phyloP scores from a whole-genome alignment of 2,329 filamentous ascomycete genomes.

The Pestalotiopsis sp. region DNA sequence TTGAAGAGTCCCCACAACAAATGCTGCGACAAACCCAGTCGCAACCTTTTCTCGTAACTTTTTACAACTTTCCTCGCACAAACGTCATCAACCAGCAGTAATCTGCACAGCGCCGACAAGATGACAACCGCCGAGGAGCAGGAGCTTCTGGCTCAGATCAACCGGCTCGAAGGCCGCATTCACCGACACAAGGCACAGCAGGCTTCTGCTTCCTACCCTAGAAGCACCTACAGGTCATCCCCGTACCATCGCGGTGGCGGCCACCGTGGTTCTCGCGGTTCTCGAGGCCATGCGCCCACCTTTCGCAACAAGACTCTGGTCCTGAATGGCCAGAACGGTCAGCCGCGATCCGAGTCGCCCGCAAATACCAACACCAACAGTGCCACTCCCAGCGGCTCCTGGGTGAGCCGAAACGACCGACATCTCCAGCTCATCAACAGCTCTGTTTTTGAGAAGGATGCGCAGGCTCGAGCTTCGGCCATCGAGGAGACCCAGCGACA shows the following conservation, averaged over 20 bases:
- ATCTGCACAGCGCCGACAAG: background rate
- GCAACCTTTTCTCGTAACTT: background rate
- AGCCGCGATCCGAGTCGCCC: constrained; percentile 24
- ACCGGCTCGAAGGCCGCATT: constrained; percentile 65
- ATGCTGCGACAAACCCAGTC: background rate
- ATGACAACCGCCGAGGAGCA: constrained; percentile 13
- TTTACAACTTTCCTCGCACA: background rate
- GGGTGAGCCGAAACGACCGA: constrained; percentile 74
- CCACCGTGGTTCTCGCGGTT: constrained; percentile 19
- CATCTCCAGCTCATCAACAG: constrained; percentile 85
- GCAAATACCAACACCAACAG: constrained; percentile 32
- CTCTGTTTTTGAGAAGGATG: constrained; percentile 75
- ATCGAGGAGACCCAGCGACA: constrained; percentile 70
- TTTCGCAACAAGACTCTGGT: constrained; percentile 36
- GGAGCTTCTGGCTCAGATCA: constrained; percentile 13
- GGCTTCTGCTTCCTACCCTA: constrained; percentile 27
- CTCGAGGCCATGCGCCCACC: constrained; percentile 27
- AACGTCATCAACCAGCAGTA: background rate
- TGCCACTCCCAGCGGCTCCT: constrained; percentile 45
- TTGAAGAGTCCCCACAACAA: background rate
- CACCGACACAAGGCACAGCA: constrained; percentile 76
- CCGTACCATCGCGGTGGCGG: constrained; percentile 30
- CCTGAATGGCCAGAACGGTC: constrained; percentile 33
- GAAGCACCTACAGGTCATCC: constrained; percentile 27
- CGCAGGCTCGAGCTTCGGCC: constrained; percentile 67